A percentile compares a stretch with the other conserved stretches of the same genome.
Conservation (phyloP, 1,284 basidiomycete genomes). For the Lignosus rhinocerotis region DNA sequence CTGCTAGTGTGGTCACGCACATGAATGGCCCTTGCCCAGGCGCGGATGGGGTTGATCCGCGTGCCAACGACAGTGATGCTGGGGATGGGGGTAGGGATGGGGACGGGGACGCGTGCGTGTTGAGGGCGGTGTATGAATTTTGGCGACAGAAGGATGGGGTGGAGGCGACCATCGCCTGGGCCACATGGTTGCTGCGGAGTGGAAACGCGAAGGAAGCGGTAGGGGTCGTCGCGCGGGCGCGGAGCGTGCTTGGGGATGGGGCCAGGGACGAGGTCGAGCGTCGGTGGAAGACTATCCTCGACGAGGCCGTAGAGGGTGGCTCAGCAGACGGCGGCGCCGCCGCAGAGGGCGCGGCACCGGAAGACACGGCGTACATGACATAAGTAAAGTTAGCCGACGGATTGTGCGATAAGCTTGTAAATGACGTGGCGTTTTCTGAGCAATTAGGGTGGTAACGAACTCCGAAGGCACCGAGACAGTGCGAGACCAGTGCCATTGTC, state of each 20-base stretch:
- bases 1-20: background rate
- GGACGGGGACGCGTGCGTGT: constrained; percentile 32
- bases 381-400: background rate
- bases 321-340: background rate
- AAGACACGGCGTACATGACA: background rate
- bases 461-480: constrained; percentile 1
- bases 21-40: background rate
- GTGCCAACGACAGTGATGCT: background rate
- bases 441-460: constrained; percentile 8
- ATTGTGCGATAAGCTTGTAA: background rate
- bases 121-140: constrained; percentile 40
- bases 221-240: constrained; percentile 27
- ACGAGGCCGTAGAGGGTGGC: constrained; percentile 5
- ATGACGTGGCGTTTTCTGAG: constrained; percentile 5
- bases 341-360: background rate
- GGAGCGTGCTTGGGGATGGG: constrained; percentile 19
- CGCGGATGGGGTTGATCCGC: constrained; percentile 5
- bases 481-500: too few relatives aligned
- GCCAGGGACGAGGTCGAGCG: constrained; percentile 26
- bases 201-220: constrained; percentile 36
- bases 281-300: constrained; percentile 29
- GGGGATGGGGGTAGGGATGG: constrained; percentile 17
- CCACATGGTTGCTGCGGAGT: constrained; percentile 43
- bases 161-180: constrained; percentile 46
- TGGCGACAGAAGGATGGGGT: constrained; percentile 43